These are phyloP conservation scores for Basidiobolus heterosporus DNA, from an alignment of 371 early-diverging fungal species.

Conservation along the genomic window DNA sequence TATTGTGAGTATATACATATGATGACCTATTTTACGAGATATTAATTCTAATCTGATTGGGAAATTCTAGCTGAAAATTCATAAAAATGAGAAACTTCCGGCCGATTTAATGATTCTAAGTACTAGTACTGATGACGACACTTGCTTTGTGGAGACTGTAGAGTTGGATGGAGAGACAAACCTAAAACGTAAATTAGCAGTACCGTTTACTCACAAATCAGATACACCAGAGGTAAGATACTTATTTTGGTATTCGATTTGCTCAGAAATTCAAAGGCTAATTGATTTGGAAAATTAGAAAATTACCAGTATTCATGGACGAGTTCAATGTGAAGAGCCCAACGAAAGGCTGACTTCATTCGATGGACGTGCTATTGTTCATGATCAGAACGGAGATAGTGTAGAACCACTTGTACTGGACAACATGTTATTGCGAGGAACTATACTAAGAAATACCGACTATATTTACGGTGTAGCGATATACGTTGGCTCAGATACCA, in stretches of 20 bases:
- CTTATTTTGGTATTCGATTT: conserved; percentile 71
- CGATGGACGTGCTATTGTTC: conserved; percentile 15
- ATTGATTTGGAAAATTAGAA: conserved; percentile 39
- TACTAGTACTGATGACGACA: conserved; percentile 47
- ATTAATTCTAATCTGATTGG: conserved; percentile 75
- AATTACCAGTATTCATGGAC: conserved; percentile 6
- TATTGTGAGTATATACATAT: conserved; percentile 44
- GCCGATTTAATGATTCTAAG: conserved; percentile 77
- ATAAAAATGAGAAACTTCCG: conserved; percentile 72
- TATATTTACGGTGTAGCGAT: conserved; percentile 71
- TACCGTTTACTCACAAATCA: conserved; percentile 10
- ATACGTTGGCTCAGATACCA: conserved; percentile 83
- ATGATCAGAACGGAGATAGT: conserved; percentile 5
- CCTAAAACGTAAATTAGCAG: conserved; percentile 56
- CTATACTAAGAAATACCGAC: conserved; percentile 76
- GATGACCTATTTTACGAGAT: conserved; percentile 73
- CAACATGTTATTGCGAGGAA: conserved; percentile 80
- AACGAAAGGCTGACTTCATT: conserved; percentile 28
- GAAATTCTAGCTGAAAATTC: conserved; percentile 63
- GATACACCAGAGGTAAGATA: conserved; percentile 22
- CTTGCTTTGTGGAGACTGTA: conserved; percentile 84
- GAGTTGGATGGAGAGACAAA: conserved; percentile 95
- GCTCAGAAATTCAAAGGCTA: conserved; percentile 76
- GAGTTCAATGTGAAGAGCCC: conserved; percentile 32
- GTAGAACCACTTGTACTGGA: conserved; percentile 45